Base-by-base conservation (phyloP, 2,329 filamentous ascomycete genomes). In the Corniculantispora saksenae region DNA sequence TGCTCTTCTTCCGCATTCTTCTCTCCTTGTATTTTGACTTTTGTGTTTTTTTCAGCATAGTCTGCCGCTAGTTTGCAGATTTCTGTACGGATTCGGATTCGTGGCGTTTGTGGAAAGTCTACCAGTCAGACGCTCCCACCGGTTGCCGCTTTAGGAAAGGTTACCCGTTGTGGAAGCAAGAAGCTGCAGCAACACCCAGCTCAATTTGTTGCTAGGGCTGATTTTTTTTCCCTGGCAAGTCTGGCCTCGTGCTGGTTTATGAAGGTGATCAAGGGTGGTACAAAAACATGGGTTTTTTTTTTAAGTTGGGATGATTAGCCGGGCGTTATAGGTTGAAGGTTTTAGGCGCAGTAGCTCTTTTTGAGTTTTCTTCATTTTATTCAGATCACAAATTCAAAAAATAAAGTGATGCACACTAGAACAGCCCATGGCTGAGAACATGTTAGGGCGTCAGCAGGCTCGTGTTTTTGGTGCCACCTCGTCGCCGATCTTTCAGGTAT, bases 221-320 rank as follows among this genome's bases (percentile, higher is more conserved):
- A 15, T 19, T 51, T 40, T 51, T 29, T 27, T 8, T 27, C 27
- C 32, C 35, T 32, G 45, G 19, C 43, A 8, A 1, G 9, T 27
- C 13, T 50, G n/a, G 21, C 50, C 17, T 47, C 27, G 3, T 25
- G 8, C 1, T 61, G 3, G 10, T 27, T 40, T 5, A 15, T 21
- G 15, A n/a, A 13, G 27, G n/a, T n/a, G 38, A 47, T 35, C 12
- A 25, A 38, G 48, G 59, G n/a, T 5, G 23, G 59, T 62, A n/a
- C n/a, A 32, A 13, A n/a, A 25, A 25, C n/a, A 25, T 47, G 35
- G 17, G n/a, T 48, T 21, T 17, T 25, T 13, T 17, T 35, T n/a
- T 54, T 32, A 32, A 4, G 27, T 59, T 63, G 38, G 23, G 32
- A 57, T 64, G 48, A 27, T 59, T 55, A 64, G 63, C 63, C n/a